These are phyloP conservation scores for Pulveroboletus frians DNA, from an alignment of 768 basidiomycete species.

Conservation along the genomic window DNA sequence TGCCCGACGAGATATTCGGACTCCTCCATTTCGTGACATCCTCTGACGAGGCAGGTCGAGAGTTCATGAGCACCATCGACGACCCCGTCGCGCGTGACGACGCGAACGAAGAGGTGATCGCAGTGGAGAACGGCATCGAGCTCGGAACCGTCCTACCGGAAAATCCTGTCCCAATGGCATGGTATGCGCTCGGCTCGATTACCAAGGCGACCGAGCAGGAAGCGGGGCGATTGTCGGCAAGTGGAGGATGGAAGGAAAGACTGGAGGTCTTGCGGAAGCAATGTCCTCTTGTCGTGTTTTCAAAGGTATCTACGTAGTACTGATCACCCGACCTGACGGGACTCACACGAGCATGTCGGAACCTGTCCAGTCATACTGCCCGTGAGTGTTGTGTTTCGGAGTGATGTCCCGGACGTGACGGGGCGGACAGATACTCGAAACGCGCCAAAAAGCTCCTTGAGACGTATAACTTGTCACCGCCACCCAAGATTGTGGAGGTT, in stretches of 20 bases:
- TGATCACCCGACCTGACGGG: no score
- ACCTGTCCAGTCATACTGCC: slow-evolving; percentile 63
- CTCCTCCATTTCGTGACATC: slow-evolving; percentile 62
- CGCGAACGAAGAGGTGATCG: neutral
- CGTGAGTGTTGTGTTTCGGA: slow-evolving; percentile 39
- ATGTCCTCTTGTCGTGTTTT: slow-evolving; percentile 72
- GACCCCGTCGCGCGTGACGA: slow-evolving; percentile 6
- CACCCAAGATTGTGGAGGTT: slow-evolving; percentile 69
- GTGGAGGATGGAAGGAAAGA: slow-evolving; percentile 28
- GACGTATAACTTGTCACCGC: slow-evolving; percentile 54
- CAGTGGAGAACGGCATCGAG: neutral
- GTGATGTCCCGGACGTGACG: neutral
- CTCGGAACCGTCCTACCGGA: slow-evolving; percentile 40
- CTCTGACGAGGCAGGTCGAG: slow-evolving; percentile 18
- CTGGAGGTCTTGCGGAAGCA: slow-evolving; percentile 39
- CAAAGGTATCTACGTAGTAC: slow-evolving; percentile 48
- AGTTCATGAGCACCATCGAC: slow-evolving; percentile 11
- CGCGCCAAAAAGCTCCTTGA: slow-evolving; percentile 46
- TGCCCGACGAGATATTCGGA: slow-evolving; percentile 59
- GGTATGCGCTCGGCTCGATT: slow-evolving; percentile 47
- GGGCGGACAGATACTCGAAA: slow-evolving; percentile 22
- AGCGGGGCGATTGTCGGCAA: slow-evolving; percentile 41
- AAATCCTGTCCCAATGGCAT: slow-evolving; percentile 43
- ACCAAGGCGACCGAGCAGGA: slow-evolving; percentile 5
- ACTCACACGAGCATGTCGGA: neutral